These are phyloP conservation scores for Handroanthus guayacan DNA, from an alignment of 257 asterid genomes.

Conservation along the genomic window DNA sequence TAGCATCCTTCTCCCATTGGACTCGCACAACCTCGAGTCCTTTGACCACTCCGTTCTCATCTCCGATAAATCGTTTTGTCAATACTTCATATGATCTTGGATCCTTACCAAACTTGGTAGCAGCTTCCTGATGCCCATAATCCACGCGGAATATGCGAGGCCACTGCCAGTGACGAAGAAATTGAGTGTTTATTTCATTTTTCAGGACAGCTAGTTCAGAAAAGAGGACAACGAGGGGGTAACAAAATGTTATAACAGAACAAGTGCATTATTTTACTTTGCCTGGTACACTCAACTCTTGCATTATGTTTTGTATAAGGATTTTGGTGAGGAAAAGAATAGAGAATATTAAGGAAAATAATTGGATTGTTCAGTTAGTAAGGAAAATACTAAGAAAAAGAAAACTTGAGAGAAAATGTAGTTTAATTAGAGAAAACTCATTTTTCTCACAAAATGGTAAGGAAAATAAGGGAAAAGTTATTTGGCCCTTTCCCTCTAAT, in stretches of 20 bases:
- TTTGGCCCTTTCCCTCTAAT: too few relatives aligned
- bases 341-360: too few relatives aligned
- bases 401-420: too few relatives aligned
- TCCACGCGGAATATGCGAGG: constrained; percentile 94
- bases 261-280: neutral
- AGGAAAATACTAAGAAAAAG: too few relatives aligned
- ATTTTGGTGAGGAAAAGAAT: too few relatives aligned
- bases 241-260: neutral
- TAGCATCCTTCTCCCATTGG: constrained; percentile 90
- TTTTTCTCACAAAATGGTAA: too few relatives aligned
- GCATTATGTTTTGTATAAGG: too few relatives aligned
- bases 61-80: constrained; percentile 91
- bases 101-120: constrained; percentile 90
- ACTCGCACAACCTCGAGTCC: constrained; percentile 86
- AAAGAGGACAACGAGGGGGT: neutral
- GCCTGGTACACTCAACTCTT: neutral
- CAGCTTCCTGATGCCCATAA: constrained; percentile 97
- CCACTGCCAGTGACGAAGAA: constrained; percentile 64
- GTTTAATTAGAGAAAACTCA: too few relatives aligned
- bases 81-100: constrained; percentile 94
- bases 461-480: too few relatives aligned
- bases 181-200: neutral
- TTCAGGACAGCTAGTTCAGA: neutral
- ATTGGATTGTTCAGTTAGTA: too few relatives aligned
- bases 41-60: constrained; percentile 77